Evolutionary conservation across 139 green algal genomes (phyloP).

Genomic region (Tetratostichococcus sp.): DNA sequence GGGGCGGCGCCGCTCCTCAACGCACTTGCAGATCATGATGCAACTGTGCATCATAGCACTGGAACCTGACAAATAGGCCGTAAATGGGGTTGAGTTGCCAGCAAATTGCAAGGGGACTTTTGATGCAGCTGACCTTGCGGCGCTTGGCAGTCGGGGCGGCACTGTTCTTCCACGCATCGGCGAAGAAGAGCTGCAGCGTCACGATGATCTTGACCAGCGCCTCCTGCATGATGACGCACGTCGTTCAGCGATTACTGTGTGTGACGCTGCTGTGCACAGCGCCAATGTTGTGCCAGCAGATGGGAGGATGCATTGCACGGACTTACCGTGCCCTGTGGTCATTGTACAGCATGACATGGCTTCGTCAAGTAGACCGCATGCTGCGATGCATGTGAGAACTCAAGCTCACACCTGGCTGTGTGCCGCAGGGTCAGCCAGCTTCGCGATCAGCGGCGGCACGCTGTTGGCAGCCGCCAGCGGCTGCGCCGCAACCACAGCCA

Average conservation of each 20-base stretch:
- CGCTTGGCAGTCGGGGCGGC: conserved; percentile 12
- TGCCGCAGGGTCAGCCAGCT: not conserved
- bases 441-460: not conserved
- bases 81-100: too few relatives aligned
- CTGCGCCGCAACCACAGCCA: not conserved
- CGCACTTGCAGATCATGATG: too few relatives aligned
- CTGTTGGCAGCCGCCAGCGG: conserved; percentile 7
- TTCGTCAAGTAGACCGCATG: too few relatives aligned
- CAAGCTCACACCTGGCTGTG: not conserved
- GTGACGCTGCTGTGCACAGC: not conserved
- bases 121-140: conserved; percentile 13
- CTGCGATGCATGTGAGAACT: not conserved
- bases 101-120: too few relatives aligned
- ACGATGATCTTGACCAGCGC: conserved; percentile 28
- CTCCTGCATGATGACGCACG: conserved; percentile 11
- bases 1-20: too few relatives aligned
- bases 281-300: too few relatives aligned
- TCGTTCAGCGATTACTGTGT: not conserved
- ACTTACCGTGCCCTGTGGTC: too few relatives aligned
- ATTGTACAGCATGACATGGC: too few relatives aligned
- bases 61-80: too few relatives aligned
- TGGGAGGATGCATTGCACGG: not conserved
- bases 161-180: conserved; percentile 30
- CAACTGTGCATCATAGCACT: too few relatives aligned
- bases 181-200: conserved; percentile 53